Conservation (phyloP, 2,329 filamentous ascomycete genomes). For the Fusarium torreyae region DNA sequence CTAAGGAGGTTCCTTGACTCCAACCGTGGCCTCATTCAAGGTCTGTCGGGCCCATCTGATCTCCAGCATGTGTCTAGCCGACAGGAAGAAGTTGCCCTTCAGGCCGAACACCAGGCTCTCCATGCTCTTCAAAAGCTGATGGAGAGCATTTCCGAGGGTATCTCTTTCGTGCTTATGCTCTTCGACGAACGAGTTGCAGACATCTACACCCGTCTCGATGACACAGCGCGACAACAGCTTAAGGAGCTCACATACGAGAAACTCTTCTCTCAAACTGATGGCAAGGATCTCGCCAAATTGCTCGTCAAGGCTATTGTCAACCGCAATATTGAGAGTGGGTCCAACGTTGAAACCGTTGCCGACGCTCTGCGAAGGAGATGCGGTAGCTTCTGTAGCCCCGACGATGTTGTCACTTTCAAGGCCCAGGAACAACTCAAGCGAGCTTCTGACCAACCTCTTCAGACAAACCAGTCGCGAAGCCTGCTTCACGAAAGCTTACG, state of each 20-base stretch:
- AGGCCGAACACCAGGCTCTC: slow-evolving; percentile 94
- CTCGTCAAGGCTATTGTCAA: slow-evolving; percentile 98
- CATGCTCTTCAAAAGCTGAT: slow-evolving; percentile 89
- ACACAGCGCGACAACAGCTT: slow-evolving; percentile 77
- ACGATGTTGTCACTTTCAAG: slow-evolving; percentile 98
- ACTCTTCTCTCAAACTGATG: slow-evolving; percentile 83
- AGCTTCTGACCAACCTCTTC: slow-evolving; percentile 82
- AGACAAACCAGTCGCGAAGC: slow-evolving; percentile 82
- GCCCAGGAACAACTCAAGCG: slow-evolving; percentile 95
- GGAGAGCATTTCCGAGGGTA: slow-evolving; percentile 93
- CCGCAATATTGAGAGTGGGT: slow-evolving; percentile 95
- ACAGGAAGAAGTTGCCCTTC: slow-evolving; percentile 91
- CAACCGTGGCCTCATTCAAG: slow-evolving; percentile 95
- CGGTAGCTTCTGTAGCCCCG: slow-evolving; percentile 96
- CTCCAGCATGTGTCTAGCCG: slow-evolving; percentile 83
- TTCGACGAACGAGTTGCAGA: slow-evolving; percentile 95
- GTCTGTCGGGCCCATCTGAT: slow-evolving; percentile 90
- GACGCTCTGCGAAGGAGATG: slow-evolving; percentile 93
- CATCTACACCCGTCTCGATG: slow-evolving; percentile 83
- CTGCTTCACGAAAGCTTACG: slow-evolving; percentile 90
- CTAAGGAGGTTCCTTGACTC: slow-evolving; percentile 85
- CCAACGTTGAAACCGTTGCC: slow-evolving; percentile 96
- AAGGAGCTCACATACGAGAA: slow-evolving; percentile 87
- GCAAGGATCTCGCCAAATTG: slow-evolving; percentile 92
- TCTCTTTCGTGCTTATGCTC: slow-evolving; percentile 94